These are phyloP conservation scores for Coemansia sp. DNA, from an alignment of 192 early-diverging fungal species.

Conservation along the genomic window DNA sequence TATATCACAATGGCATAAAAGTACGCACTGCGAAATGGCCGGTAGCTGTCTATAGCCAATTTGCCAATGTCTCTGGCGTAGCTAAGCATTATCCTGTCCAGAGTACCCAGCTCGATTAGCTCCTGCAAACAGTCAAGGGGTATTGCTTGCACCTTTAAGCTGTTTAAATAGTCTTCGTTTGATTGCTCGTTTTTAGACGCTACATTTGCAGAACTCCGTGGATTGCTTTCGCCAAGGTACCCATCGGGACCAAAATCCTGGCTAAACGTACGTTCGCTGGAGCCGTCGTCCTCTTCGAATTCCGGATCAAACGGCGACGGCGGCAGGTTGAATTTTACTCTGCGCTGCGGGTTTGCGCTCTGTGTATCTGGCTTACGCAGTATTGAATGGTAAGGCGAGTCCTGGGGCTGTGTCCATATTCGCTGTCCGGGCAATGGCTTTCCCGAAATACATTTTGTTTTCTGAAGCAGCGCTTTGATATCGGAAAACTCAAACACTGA, in stretches of 20 bases:
- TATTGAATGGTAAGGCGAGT: slow-evolving; percentile 18
- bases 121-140: slow-evolving; percentile 30
- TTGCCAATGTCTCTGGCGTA: slow-evolving; percentile 31
- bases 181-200: neutral
- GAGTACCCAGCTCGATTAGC: slow-evolving; percentile 33
- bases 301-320: slow-evolving; percentile 5
- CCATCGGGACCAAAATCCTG: slow-evolving; percentile 10
- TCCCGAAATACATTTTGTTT: slow-evolving; percentile 21
- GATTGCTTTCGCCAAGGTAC: slow-evolving; percentile 11
- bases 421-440: slow-evolving; percentile 30
- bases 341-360: slow-evolving; percentile 11
- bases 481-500: slow-evolving; percentile 28
- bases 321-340: slow-evolving; percentile 33
- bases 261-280: slow-evolving; percentile 11
- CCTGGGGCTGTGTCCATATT: slow-evolving; percentile 1
- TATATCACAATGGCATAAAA: slow-evolving; percentile 31
- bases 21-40: slow-evolving; percentile 41
- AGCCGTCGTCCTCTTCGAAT: neutral
- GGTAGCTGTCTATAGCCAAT: slow-evolving; percentile 33
- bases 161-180: slow-evolving; percentile 12
- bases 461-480: slow-evolving; percentile 32
- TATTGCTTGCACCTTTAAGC: slow-evolving; percentile 28
- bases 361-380: slow-evolving; percentile 13
- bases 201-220: neutral
- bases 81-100: slow-evolving; percentile 23